Evolutionary conservation across 345 rosid species (phyloP), one percentile per base, ranked within the genome.

Genomic region (Gossypium ekmanianum): DNA sequence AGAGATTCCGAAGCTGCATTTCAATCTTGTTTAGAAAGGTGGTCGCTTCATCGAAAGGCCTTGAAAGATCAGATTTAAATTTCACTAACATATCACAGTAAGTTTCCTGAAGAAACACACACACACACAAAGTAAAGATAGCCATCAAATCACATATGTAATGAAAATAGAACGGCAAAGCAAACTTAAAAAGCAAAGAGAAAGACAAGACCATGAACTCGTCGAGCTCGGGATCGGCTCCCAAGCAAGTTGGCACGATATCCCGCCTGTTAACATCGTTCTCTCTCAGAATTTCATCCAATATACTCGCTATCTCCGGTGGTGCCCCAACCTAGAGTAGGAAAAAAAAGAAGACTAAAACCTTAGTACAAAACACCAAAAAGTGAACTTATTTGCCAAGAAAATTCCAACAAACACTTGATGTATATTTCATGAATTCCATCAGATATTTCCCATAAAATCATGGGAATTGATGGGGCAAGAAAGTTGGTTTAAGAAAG

Each of bases 171-270:
- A 51, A n/a, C 3, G 22, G 34, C 7, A 69, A 57, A 20, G 62
- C 26, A 24, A 16, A 41, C 7, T 18, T 34, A 18, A 10, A 68
- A 52, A 17, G 50, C 14, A n/a, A 16, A 63, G 52, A 52, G 41
- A 80, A 47, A 65, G 57, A 76, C 26, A 7, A 80, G 57, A 95
- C 99, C 98, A 95, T 93, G 88, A 95, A 95, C 83, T 91, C 91
- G 80, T 95, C 99, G 74, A 95, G 99, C 88, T 93, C 97, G 73
- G 93, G 97, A 86, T 95, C 98, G 71, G 88, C 87, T 74, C 94
- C 97, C 2, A 82, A 79, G 88, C 80, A 84, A 3, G 79, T 76
- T 8, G 88, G 74, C 74, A 69, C 79, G 34, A 75, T 78, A 34
- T 83, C 88, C 81, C 74, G 77, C 84, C 79, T 84, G 73, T 65